These are phyloP conservation scores for Phanerochaete carnosa DNA, from an alignment of 768 basidiomycete genomes.

Conservation along the genomic window DNA sequence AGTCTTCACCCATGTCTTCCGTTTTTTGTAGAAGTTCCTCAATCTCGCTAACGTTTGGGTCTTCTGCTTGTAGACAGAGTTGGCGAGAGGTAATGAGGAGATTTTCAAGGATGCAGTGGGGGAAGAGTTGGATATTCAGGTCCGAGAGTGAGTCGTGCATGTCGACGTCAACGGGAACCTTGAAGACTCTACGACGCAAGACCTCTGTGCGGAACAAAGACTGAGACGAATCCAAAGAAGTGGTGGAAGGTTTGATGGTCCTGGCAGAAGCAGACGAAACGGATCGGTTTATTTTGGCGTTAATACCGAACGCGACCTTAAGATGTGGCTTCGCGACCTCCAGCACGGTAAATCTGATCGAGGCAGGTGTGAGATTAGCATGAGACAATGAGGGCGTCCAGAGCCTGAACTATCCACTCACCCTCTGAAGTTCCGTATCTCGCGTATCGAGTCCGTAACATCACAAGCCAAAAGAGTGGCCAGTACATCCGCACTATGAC, in stretches of 20 bases:
- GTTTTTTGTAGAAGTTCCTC: slow-evolving; percentile 47
- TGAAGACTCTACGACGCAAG: background rate
- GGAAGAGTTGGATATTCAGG: slow-evolving; percentile 30
- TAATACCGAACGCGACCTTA: slow-evolving; percentile 55
- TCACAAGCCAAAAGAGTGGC: slow-evolving; percentile 66
- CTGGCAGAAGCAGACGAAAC: slow-evolving; percentile 52
- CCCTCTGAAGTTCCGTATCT: slow-evolving; percentile 71
- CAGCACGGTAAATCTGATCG: slow-evolving; percentile 54
- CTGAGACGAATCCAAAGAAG: slow-evolving; percentile 29
- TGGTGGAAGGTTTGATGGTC: slow-evolving; percentile 45
- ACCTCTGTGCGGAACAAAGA: slow-evolving; percentile 10
- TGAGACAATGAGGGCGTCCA: too few species aligned
- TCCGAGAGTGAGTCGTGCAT: slow-evolving; percentile 31
- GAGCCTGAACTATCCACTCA: slow-evolving; percentile 28
- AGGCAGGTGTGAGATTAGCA: background rate
- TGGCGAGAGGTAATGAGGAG: slow-evolving; percentile 49
- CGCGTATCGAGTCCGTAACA: slow-evolving; percentile 47
- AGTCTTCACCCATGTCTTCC: slow-evolving; percentile 39
- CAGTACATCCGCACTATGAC: slow-evolving; percentile 60
- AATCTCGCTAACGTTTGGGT: slow-evolving; percentile 39
- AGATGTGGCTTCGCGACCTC: slow-evolving; percentile 70
- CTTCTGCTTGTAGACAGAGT: slow-evolving; percentile 14
- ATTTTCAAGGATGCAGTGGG: slow-evolving; percentile 49
- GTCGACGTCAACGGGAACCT: background rate
- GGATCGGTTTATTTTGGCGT: slow-evolving; percentile 43